phyloP scores from a whole-genome alignment of 306 rosid species.

The Quercus mongolica region DNA sequence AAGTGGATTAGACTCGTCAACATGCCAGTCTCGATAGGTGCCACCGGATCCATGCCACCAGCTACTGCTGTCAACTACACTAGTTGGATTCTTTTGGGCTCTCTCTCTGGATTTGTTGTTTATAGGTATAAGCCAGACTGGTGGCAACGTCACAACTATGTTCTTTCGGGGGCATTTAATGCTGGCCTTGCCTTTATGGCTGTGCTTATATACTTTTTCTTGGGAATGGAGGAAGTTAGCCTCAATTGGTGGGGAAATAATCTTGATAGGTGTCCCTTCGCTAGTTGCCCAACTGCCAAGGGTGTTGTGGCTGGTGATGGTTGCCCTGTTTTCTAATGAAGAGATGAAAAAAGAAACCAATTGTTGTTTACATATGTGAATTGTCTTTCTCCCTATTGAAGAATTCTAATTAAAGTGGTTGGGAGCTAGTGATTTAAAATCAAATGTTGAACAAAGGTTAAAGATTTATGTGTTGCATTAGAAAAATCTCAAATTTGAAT shows the following conservation, averaged over 20 bases:
- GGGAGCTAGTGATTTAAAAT: no score
- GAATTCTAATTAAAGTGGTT: no score
- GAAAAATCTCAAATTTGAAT: no score
- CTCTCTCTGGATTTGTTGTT: slow-evolving; percentile 63
- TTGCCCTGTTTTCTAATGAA: slow-evolving; percentile 52
- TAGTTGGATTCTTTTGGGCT: slow-evolving; percentile 64
- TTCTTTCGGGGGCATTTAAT: slow-evolving; percentile 76
- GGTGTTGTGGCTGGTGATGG: slow-evolving; percentile 35
- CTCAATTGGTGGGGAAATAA: slow-evolving; percentile 81
- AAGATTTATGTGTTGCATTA: no score
- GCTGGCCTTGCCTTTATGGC: slow-evolving; percentile 97
- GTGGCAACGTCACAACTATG: slow-evolving; percentile 82
- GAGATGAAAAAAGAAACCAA: neutral
- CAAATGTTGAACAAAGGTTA: no score
- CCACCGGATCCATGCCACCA: slow-evolving; percentile 81
- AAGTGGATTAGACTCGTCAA: slow-evolving; percentile 79
- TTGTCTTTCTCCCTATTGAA: no score
- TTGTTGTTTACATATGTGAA: neutral
- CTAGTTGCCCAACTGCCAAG: slow-evolving; percentile 62
- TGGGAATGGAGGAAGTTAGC: slow-evolving; percentile 52
- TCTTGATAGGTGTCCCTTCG: slow-evolving; percentile 77
- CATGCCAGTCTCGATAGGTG: slow-evolving; percentile 72
- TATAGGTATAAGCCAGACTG: slow-evolving; percentile 63
- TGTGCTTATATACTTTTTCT: slow-evolving; percentile 58
- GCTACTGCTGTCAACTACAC: slow-evolving; percentile 81